A percentile compares a stretch with the other conserved stretches of the same genome.
phyloP scores from a whole-genome alignment of 108 stramenopile species.

The Nitzschia putrida region DNA sequence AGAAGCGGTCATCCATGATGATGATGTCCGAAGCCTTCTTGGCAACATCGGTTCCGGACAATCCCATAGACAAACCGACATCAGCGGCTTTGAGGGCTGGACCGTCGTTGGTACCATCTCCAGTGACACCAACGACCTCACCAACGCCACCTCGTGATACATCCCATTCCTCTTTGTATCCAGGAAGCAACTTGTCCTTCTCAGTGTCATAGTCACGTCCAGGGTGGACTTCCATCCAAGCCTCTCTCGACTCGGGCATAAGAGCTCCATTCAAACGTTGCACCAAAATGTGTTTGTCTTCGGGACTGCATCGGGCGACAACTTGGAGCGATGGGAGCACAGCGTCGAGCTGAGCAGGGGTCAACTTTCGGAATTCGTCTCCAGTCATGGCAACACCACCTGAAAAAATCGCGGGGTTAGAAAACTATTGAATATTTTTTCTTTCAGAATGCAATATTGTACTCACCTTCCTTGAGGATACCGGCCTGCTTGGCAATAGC shows the following conservation, averaged over 20 bases:
- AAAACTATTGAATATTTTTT: neutral
- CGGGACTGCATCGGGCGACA: constrained; percentile 91
- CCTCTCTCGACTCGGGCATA: constrained; percentile 64
- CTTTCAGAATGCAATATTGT: neutral
- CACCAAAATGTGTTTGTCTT: constrained; percentile 96
- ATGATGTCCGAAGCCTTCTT: constrained; percentile 99
- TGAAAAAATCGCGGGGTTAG: constrained; percentile 7
- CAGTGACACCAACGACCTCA: constrained; percentile 96
- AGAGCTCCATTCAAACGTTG: constrained; percentile 80
- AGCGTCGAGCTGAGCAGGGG: constrained; percentile 69
- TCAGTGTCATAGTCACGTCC: constrained; percentile 58
- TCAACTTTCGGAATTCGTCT: constrained; percentile 76
- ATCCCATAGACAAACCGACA: constrained; percentile 96
- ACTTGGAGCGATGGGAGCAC: constrained; percentile 83
- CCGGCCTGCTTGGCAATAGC: constrained; percentile 94
- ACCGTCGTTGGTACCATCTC: constrained; percentile 97
- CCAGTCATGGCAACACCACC: constrained; percentile 80
- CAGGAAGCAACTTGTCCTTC: constrained; percentile 63
- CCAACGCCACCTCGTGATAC: constrained; percentile 56
- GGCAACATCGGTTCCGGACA: constrained; percentile 97
- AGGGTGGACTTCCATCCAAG: constrained; percentile 61
- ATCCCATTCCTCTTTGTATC: constrained; percentile 74
- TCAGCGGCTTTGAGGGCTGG: constrained; percentile 97
- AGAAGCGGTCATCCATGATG: constrained; percentile 98
- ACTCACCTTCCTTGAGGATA: constrained; percentile 71